These are phyloP conservation scores for Colletotrichum graminicola DNA, from an alignment of 2,329 filamentous ascomycete species.

Conservation along the genomic window DNA sequence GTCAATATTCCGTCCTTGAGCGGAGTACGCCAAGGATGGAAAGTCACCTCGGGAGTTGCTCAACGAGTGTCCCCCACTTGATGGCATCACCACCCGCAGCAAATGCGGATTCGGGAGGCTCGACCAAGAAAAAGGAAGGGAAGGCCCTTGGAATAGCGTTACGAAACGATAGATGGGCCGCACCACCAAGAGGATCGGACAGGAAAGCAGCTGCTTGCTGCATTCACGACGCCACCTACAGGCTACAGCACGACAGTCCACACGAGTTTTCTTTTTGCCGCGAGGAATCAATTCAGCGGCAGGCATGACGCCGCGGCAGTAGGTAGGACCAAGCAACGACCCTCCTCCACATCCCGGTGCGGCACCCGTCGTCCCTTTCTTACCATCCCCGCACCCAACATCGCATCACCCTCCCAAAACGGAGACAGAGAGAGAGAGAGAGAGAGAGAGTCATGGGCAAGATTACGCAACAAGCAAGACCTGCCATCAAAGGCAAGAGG, in stretches of 20 bases:
- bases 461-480: neutral
- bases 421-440: neutral
- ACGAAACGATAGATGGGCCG: neutral
- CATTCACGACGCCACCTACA: neutral
- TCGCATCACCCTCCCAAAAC: neutral
- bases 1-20: neutral
- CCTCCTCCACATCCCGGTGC: neutral
- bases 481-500: neutral
- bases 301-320: constrained; percentile 13
- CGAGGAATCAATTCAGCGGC: constrained; percentile 3
- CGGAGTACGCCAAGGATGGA: neutral
- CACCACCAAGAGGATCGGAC: neutral
- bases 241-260: neutral
- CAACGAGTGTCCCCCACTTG: neutral
- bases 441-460: neutral
- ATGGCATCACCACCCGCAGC: constrained; percentile 35
- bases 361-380: neutral
- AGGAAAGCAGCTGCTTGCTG: neutral
- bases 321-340: neutral
- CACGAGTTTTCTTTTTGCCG: constrained; percentile 33
- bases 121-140: constrained; percentile 1
- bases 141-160: constrained; percentile 7
- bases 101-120: constrained; percentile 9
- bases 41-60: neutral
- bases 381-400: neutral